These are phyloP conservation scores for Carex arenaria DNA, from an alignment of 202 grass and related monocot species.

Conservation along the genomic window DNA sequence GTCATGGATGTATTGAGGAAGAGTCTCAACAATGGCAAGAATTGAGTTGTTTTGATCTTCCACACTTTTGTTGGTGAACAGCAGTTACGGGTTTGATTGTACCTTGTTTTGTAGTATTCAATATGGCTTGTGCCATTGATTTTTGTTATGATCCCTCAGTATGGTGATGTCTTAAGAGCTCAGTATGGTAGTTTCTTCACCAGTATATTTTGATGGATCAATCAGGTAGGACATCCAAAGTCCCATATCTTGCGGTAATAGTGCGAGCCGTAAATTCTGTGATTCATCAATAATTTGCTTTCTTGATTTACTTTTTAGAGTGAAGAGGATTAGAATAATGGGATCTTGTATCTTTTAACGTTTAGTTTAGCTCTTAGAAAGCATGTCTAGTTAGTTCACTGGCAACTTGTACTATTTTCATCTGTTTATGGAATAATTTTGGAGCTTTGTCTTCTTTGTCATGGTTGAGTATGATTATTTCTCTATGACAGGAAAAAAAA, in stretches of 20 bases:
- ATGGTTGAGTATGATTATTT: neutral
- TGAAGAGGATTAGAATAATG: neutral
- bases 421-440: too few relatives aligned
- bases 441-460: neutral
- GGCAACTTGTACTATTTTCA: too few relatives aligned
- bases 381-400: neutral
- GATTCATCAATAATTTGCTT: neutral
- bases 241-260: neutral
- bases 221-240: neutral
- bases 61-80: neutral
- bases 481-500: neutral
- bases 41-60: conserved; percentile 29
- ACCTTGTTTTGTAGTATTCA: conserved; percentile 8
- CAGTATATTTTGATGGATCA: neutral
- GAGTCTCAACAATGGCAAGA: conserved; percentile 50
- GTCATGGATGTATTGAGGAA: conserved; percentile 86
- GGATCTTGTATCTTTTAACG: neutral
- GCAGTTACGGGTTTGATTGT: neutral
- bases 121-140: neutral
- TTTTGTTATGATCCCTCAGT: neutral
- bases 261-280: neutral
- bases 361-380: neutral
- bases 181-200: neutral
- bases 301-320: conserved; percentile 3
- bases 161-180: neutral